Conservation (phyloP, 352 stramenopile species). For the Phytophthora boehmeriae region DNA sequence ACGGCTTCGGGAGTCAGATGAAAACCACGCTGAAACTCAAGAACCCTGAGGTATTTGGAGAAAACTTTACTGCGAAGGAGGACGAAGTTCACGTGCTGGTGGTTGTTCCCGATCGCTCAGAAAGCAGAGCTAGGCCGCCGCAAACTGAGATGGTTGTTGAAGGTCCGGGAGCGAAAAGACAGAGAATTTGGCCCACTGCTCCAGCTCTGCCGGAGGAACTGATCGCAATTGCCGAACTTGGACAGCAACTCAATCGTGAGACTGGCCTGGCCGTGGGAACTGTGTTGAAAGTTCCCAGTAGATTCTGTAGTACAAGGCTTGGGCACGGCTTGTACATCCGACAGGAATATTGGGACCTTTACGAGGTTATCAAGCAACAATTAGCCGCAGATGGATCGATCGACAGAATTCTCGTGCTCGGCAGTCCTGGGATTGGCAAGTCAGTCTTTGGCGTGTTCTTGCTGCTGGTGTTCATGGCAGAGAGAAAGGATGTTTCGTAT, state of each 20-base stretch:
- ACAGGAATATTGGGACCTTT: slow-evolving; percentile 29
- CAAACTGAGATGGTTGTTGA: too few species aligned
- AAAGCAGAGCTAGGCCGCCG: too few species aligned
- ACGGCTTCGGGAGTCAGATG: too few species aligned
- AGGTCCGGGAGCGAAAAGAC: too few species aligned
- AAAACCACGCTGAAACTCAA: too few species aligned
- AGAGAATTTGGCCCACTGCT: too few species aligned
- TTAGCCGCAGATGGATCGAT: neutral
- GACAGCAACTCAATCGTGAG: neutral
- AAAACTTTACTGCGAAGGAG: too few species aligned
- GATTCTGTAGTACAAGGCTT: neutral
- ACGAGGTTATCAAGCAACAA: slow-evolving; percentile 5
- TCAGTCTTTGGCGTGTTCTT: slow-evolving; percentile 29
- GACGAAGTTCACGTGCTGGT: too few species aligned
- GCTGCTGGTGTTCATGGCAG: slow-evolving; percentile 22
- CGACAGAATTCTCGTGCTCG: slow-evolving; percentile 15
- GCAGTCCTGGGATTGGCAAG: slow-evolving; percentile 27
- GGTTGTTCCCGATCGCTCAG: too few species aligned
- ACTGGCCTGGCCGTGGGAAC: neutral
- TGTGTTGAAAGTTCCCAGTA: neutral
- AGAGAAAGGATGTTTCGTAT: slow-evolving; percentile 33
- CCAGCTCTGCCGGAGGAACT: too few species aligned
- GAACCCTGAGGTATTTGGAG: too few species aligned
- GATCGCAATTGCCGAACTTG: neutral
- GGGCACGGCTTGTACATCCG: slow-evolving; percentile 24